These are phyloP conservation scores for Wickerhamomyces sp. DNA, from an alignment of 1,139 yeast species.

Conservation along the genomic window DNA sequence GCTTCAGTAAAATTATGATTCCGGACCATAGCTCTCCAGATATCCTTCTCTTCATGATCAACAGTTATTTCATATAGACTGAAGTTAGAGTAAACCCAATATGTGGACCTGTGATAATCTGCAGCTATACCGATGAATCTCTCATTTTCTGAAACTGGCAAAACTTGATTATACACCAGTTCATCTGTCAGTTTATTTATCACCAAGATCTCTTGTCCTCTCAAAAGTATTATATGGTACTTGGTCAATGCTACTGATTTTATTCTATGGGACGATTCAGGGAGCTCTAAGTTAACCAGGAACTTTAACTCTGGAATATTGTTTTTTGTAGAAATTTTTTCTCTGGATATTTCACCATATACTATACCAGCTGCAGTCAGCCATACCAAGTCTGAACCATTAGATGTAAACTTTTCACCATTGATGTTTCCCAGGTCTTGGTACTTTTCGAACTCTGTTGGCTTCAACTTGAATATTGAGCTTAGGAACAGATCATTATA, in stretches of 20 bases:
- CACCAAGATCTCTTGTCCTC: conserved; percentile 37
- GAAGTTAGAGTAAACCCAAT: conserved; percentile 52
- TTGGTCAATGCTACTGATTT: conserved; percentile 42
- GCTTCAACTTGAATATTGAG: conserved; percentile 19
- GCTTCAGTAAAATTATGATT: conserved; percentile 68
- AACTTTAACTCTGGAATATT: conserved; percentile 30
- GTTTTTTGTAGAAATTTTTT: conserved; percentile 11
- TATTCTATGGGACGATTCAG: conserved; percentile 29
- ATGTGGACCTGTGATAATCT: conserved; percentile 45
- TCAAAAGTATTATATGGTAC: conserved; percentile 46
- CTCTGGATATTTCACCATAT: conserved; percentile 30
- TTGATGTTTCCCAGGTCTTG: conserved; percentile 28
- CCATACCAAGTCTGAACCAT: conserved; percentile 37
- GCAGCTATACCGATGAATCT: conserved; percentile 50
- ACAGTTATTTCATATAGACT: conserved; percentile 65
- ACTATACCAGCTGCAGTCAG: conserved; percentile 40
- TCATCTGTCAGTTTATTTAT: conserved; percentile 48
- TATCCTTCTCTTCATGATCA: conserved; percentile 62
- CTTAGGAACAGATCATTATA: conserved; percentile 16
- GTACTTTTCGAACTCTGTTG: conserved; percentile 31
- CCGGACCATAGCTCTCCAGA: conserved; percentile 70
- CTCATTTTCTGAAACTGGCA: conserved; percentile 35
- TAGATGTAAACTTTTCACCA: conserved; percentile 28
- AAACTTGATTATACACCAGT: conserved; percentile 36
- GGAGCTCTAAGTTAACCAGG: conserved; percentile 35